phyloP scores from a whole-genome alignment of 2,329 filamentous ascomycete species.

The Cladosporium sp. region DNA sequence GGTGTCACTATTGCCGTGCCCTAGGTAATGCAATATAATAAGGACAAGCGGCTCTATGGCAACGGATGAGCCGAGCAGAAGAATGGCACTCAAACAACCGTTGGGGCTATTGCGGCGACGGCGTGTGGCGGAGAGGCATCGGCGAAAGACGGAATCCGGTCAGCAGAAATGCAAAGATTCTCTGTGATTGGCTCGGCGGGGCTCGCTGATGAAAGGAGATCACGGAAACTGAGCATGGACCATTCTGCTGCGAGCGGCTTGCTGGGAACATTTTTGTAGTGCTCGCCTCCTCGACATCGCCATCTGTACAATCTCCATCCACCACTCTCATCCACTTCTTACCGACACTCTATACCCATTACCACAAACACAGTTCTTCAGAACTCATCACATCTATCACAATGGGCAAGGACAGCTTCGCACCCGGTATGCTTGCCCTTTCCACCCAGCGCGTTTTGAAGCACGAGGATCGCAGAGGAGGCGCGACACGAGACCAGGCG shows the following conservation, averaged over 20 bases:
- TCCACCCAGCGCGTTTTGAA: background rate
- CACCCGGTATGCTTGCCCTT: slow-evolving; percentile 34
- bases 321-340: slow-evolving; percentile 20
- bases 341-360: slow-evolving; percentile 9
- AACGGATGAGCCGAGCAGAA: slow-evolving; percentile 5
- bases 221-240: background rate
- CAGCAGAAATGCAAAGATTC: background rate
- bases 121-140: background rate
- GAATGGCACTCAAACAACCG: background rate
- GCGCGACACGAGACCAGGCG: background rate
- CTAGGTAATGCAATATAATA: background rate
- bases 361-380: slow-evolving; percentile 20
- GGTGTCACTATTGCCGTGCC: background rate
- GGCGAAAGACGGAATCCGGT: slow-evolving; percentile 9
- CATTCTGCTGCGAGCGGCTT: slow-evolving; percentile 1
- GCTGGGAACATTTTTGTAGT: slow-evolving; percentile 13
- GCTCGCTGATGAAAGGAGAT: slow-evolving; percentile 13
- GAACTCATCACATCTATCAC: slow-evolving; percentile 25
- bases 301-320: slow-evolving; percentile 11
- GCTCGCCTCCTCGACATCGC: slow-evolving; percentile 9
- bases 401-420: slow-evolving; percentile 42
- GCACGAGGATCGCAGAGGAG: background rate
- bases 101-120: slow-evolving; percentile 11
- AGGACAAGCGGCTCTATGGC: background rate
- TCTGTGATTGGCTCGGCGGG: background rate